phyloP scores from a whole-genome alignment of 2,329 filamentous ascomycete genomes.

The Chaetomiaceae sp. region DNA sequence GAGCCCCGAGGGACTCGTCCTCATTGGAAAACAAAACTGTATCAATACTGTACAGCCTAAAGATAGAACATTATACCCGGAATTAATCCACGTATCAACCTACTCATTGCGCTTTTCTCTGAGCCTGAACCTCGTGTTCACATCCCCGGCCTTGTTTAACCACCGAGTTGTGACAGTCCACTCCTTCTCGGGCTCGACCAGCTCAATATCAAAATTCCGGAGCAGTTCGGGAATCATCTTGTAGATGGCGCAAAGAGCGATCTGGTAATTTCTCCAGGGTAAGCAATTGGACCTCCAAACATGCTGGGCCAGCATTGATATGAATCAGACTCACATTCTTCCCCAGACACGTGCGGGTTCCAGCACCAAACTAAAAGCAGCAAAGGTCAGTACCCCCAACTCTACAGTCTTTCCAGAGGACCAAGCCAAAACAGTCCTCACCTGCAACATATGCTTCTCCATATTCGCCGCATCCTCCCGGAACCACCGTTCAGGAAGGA shows the following conservation, averaged over 20 bases:
- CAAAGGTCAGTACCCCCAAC: not conserved
- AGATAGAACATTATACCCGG: slow-evolving; percentile 15
- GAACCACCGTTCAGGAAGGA: not conserved
- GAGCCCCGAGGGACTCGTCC: too few species aligned
- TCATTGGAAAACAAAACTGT: not conserved
- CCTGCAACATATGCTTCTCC: not conserved
- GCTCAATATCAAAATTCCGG: slow-evolving; percentile 28
- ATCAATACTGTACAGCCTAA: slow-evolving; percentile 6
- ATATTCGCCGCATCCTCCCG: not conserved
- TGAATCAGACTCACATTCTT: slow-evolving; percentile 14
- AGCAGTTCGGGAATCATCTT: slow-evolving; percentile 40
- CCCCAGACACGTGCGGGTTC: slow-evolving; percentile 32
- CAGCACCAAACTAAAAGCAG: slow-evolving; percentile 28
- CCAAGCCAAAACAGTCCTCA: not conserved
- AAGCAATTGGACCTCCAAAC: too few species aligned
- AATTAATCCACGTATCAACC: slow-evolving; percentile 1
- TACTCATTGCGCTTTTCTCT: too few species aligned
- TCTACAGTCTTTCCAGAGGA: not conserved
- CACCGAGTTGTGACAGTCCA: slow-evolving; percentile 6
- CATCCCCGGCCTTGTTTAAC: not conserved
- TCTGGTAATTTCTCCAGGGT: slow-evolving; percentile 9
- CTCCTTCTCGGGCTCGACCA: slow-evolving; percentile 8
- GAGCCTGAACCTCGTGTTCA: not conserved
- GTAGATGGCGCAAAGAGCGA: slow-evolving; percentile 32
- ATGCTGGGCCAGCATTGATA: too few species aligned